Conservation (phyloP, 2,329 filamentous ascomycete species). For the Pezicula rhizophila region DNA sequence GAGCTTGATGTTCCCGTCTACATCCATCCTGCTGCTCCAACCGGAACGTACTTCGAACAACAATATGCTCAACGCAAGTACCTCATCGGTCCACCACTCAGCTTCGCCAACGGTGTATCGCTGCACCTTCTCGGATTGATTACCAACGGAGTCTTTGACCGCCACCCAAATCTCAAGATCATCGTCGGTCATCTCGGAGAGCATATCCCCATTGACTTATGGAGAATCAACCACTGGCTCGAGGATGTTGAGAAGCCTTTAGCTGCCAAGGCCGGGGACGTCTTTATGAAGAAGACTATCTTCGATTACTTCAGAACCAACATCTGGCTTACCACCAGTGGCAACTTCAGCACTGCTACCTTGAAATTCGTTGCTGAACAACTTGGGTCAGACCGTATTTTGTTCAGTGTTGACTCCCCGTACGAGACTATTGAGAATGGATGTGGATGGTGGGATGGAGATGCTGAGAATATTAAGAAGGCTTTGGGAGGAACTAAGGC, state of each 20-base stretch:
- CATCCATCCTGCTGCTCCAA: slow-evolving; percentile 52
- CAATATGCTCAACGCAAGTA: slow-evolving; percentile 53
- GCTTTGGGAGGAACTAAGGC: slow-evolving; percentile 17
- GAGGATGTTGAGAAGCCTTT: slow-evolving; percentile 44
- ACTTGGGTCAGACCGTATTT: slow-evolving; percentile 41
- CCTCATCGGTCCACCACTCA: slow-evolving; percentile 53
- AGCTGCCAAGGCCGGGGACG: slow-evolving; percentile 22
- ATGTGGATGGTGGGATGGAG: slow-evolving; percentile 38
- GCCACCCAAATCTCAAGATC: slow-evolving; percentile 38
- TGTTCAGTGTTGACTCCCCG: slow-evolving; percentile 50
- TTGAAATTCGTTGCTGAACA: slow-evolving; percentile 43
- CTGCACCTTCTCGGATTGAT: slow-evolving; percentile 50
- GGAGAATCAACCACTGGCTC: slow-evolving; percentile 48
- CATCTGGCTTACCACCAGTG: slow-evolving; percentile 51
- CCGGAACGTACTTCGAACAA: slow-evolving; percentile 50
- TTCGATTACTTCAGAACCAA: slow-evolving; percentile 48
- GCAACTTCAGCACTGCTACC: slow-evolving; percentile 48
- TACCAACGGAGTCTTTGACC: slow-evolving; percentile 43
- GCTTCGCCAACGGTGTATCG: slow-evolving; percentile 52
- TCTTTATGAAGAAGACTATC: slow-evolving; percentile 32
- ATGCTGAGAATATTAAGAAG: slow-evolving; percentile 31
- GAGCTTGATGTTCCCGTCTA: slow-evolving; percentile 61
- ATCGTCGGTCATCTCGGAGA: slow-evolving; percentile 44
- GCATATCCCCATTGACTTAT: slow-evolving; percentile 43
- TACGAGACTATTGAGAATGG: slow-evolving; percentile 40